These are phyloP conservation scores for Strigomonas oncopelti DNA, from an alignment of 208 protist species.

Conservation along the genomic window DNA sequence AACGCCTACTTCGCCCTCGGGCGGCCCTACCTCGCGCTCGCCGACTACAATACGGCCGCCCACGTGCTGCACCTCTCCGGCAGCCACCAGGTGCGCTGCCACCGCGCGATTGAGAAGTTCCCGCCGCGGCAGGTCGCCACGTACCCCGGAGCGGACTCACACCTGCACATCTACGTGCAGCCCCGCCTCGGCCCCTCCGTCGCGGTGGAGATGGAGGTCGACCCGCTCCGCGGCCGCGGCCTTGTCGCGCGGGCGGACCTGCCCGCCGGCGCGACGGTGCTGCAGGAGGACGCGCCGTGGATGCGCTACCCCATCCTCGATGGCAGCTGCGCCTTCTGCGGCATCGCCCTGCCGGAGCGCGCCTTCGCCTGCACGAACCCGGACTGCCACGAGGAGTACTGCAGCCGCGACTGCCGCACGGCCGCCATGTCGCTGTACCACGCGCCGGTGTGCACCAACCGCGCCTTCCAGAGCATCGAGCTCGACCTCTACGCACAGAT, in stretches of 20 bases:
- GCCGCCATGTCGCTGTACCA: slow-evolving; percentile 65
- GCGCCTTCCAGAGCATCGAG: slow-evolving; percentile 72
- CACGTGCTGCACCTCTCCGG: slow-evolving; percentile 55
- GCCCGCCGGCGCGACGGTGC: slow-evolving; percentile 24
- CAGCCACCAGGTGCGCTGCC: slow-evolving; percentile 54
- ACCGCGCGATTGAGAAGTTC: slow-evolving; percentile 41
- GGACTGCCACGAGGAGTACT: slow-evolving; percentile 87
- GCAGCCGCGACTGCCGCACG: slow-evolving; percentile 74
- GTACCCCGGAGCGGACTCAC: slow-evolving; percentile 62
- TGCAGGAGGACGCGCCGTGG: slow-evolving; percentile 55
- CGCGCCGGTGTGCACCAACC: slow-evolving; percentile 56
- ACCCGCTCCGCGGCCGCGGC: slow-evolving; percentile 40
- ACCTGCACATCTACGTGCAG: slow-evolving; percentile 76
- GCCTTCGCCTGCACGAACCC: slow-evolving; percentile 62
- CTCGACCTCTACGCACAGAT: slow-evolving; percentile 79
- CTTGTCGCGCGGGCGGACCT: slow-evolving; percentile 47
- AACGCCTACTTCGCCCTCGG: slow-evolving; percentile 85
- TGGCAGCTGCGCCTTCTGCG: slow-evolving; percentile 56
- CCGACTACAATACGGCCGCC: slow-evolving; percentile 79
- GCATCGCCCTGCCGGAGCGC: slow-evolving; percentile 52
- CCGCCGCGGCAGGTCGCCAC: slow-evolving; percentile 53
- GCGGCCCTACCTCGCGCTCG: slow-evolving; percentile 78
- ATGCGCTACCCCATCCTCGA: slow-evolving; percentile 67
- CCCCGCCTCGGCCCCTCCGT: slow-evolving; percentile 53
- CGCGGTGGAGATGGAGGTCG: slow-evolving; percentile 27